Percentiles rank a stretch among this genome's conserved stretches.
These are phyloP conservation scores for Camelina sativa DNA, from an alignment of 345 rosid genomes.

Conservation along the genomic window DNA sequence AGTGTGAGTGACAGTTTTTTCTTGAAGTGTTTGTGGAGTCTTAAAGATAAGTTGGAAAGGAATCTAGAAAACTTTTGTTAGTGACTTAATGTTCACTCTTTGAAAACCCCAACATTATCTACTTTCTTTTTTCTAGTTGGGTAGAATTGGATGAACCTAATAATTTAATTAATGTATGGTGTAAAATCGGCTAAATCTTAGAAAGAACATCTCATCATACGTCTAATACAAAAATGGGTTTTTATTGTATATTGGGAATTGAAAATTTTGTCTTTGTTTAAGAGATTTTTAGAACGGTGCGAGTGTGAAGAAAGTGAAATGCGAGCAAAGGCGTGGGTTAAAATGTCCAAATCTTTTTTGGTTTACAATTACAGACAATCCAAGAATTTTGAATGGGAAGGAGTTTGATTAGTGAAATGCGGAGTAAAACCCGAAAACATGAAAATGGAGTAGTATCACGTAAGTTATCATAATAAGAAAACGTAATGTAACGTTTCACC, in stretches of 20 bases:
- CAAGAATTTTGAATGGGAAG: neutral
- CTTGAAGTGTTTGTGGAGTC: neutral
- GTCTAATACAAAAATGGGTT: neutral
- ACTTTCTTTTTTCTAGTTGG: neutral
- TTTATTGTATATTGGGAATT: neutral
- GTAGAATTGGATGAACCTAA: constrained; percentile 7
- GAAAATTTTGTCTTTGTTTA: neutral
- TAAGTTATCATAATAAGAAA: neutral
- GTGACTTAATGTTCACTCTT: neutral
- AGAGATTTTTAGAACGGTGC: neutral
- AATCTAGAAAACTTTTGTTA: constrained; percentile 8
- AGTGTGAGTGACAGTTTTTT: constrained; percentile 18
- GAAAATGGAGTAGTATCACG: constrained; percentile 4
- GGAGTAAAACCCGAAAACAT: neutral
- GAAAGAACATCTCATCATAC: neutral
- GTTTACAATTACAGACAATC: constrained; percentile 7
- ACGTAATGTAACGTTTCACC: neutral
- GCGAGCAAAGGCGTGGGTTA: constrained; percentile 34
- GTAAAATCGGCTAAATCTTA: neutral
- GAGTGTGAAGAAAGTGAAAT: constrained; percentile 20
- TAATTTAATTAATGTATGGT: neutral
- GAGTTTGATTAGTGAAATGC: constrained; percentile 7
- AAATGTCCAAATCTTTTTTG: constrained; percentile 22
- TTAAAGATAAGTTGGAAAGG: neutral
- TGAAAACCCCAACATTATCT: constrained; percentile 5